phyloP scores from a whole-genome alignment of 2,329 filamentous ascomycete species.

The Venturia oleaginea region DNA sequence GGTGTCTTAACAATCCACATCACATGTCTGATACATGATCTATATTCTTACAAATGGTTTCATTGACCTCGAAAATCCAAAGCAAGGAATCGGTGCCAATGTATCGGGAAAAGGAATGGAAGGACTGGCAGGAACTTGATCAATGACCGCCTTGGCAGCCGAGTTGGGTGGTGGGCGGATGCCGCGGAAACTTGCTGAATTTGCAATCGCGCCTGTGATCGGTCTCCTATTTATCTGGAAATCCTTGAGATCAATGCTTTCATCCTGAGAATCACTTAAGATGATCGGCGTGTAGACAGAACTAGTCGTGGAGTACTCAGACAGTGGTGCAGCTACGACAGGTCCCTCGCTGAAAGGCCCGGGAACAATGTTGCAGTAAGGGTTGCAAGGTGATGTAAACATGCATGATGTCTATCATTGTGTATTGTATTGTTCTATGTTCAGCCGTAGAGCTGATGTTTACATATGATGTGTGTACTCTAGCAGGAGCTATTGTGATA shows the following conservation, averaged over 20 bases:
- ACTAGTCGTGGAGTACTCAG: background rate
- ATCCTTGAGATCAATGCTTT: background rate
- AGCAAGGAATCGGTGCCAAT: background rate
- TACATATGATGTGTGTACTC: too few relatives aligned
- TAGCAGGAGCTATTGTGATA: too few relatives aligned
- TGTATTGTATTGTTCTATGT: too few relatives aligned
- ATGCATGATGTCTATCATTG: too few relatives aligned
- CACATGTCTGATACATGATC: too few relatives aligned
- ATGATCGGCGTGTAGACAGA: background rate
- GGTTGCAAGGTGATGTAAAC: too few relatives aligned
- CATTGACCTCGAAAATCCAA: background rate
- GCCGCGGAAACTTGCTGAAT: background rate
- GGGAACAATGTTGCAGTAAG: too few relatives aligned
- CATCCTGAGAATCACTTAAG: background rate
- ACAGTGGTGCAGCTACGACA: background rate
- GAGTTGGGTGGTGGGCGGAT: background rate
- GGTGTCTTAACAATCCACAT: too few relatives aligned
- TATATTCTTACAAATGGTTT: too few relatives aligned
- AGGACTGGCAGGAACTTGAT: background rate
- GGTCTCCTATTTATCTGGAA: background rate
- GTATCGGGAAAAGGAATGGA: background rate
- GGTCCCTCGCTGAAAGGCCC: background rate
- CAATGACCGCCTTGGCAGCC: background rate
- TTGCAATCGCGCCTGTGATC: background rate
- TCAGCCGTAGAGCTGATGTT: too few relatives aligned